Base-by-base conservation (phyloP, 176 grass and related monocot genomes). In the Zea luxurians region DNA sequence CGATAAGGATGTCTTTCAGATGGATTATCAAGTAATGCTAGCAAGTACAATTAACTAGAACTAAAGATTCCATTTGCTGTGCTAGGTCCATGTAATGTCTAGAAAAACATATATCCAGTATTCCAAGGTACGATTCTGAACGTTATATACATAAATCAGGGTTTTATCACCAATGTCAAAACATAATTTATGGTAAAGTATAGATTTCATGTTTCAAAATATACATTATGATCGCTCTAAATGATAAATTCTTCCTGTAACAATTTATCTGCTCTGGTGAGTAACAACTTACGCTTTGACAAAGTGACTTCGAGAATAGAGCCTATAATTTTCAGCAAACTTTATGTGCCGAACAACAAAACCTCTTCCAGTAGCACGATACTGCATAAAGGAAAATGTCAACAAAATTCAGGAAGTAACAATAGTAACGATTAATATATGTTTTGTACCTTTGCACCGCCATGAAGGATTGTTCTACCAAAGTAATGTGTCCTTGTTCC, bases 401-500 rank as follows among this genome's bases (percentile, higher is more conserved):
- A 77, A 61, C 5, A 80, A 36, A 81, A 73, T 42, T 79, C 63
- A 83, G 82, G 0, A 75, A 80, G 35, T 66, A 47, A 70, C n/a
- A 74, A 40, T 48, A 11, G 45, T 44, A 68, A 68, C 41, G 18
- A 79, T 11, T 37, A 79, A 17, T 77, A 73, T 1, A 2, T 2
- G 7, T 21, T 40, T 66, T 73, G 73, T 84, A 94, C 95, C 82
- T 90, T 92, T 67, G 95, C 95, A 74, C 95, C 95, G 64, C 95
- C 95, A 90, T 97, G 95, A 73, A 97, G 95, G 64, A 97, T 97
- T 63, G 95, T 97, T 90, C 95, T 90, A 43, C 91, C 95, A 80
- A 97, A 97, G 75, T 97, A 97, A 78, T 97, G 95, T 79, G 95
- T 97, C 82, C 87, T 91, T 61, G 95, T 97, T 75, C 95, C 95